A percentile compares a stretch with the other conserved stretches of the same genome.
Evolutionary conservation across 73 alveolate genomes (phyloP).

Genomic region (Diophrys sp.): DNA sequence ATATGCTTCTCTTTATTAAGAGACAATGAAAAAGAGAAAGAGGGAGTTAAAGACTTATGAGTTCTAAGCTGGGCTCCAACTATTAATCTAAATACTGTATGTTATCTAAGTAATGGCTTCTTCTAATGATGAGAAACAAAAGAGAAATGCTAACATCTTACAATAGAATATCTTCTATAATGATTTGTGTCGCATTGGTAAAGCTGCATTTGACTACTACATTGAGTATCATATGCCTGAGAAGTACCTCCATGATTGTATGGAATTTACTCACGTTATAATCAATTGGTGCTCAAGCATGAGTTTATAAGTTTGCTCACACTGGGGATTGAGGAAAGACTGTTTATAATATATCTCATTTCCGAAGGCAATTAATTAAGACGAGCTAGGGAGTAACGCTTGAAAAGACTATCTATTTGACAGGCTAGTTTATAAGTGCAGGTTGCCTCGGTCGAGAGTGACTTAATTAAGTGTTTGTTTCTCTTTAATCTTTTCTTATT

Average conservation of each 20-base stretch:
- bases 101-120: slow-evolving; percentile 57
- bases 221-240: not conserved
- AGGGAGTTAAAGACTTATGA: slow-evolving; percentile 36
- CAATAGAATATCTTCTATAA: slow-evolving; percentile 50
- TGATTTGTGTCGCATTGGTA: slow-evolving; percentile 34
- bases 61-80: slow-evolving; percentile 47
- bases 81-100: slow-evolving; percentile 41
- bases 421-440: too few relatives aligned
- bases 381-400: too few relatives aligned
- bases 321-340: too few relatives aligned
- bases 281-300: too few relatives aligned
- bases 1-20: slow-evolving; percentile 44
- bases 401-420: too few relatives aligned
- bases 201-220: slow-evolving; percentile 23
- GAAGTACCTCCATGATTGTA: slow-evolving; percentile 37
- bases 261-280: slow-evolving; percentile 53
- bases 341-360: too few relatives aligned
- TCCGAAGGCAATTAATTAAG: too few relatives aligned
- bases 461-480: too few relatives aligned
- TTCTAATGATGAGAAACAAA: slow-evolving; percentile 41
- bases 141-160: slow-evolving; percentile 51
- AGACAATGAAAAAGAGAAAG: slow-evolving; percentile 33
- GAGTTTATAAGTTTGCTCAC: too few relatives aligned
- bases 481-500: too few relatives aligned
- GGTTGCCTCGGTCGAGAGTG: too few relatives aligned